Base-by-base conservation (phyloP, 2,329 filamentous ascomycete species). In the Leptographium galeiforme region DNA sequence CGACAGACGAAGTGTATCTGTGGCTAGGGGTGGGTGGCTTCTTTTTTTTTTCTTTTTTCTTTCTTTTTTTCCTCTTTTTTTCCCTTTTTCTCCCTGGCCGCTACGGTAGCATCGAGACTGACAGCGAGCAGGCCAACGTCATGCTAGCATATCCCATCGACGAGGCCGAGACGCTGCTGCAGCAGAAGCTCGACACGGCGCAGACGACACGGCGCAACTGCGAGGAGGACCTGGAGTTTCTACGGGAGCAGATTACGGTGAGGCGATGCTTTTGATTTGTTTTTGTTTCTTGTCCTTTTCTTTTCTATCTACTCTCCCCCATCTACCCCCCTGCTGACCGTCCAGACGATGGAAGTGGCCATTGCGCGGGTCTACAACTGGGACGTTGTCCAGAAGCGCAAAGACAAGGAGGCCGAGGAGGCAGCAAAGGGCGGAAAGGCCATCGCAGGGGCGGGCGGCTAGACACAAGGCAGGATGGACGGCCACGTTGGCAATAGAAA, bases 281-380 rank as follows among this genome's bases (percentile, higher is more conserved):
- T 19, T 34, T 33, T 30, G 8, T 16, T 51, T 36, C 16, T 49
- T 30, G 8, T 33, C 16, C 14, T 25, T 50, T 19, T 41, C 43
- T 41, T 16, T 16, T n/a, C 3, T 41, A 4, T 7, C 14, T 41
- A 5, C 4, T 30, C 34, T 30, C 6, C n/a, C 34, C 32, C 25
- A 25, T 10, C n/a, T 2, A 6, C 32, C 12, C 16, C n/a, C 4
- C 32, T n/a, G 7, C 36, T 39, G 57, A 55, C 8, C 54, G 30
- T 44, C n/a, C 60, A 94, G 88, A 96, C 90, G 0, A 84, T 98
- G 74, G 93, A 98, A 69, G 93, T 98, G 38, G 93, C 93, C 5
- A 89, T 91, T 43, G 93, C 93, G 25, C 79, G 93, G 59, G 90
- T 98, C n/a, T 97, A 98, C 70, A 98, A 98, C 69, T 97, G 93